These are phyloP conservation scores for Nicotiana obtusifolia DNA, from an alignment of 257 asterid genomes.

Conservation along the genomic window DNA sequence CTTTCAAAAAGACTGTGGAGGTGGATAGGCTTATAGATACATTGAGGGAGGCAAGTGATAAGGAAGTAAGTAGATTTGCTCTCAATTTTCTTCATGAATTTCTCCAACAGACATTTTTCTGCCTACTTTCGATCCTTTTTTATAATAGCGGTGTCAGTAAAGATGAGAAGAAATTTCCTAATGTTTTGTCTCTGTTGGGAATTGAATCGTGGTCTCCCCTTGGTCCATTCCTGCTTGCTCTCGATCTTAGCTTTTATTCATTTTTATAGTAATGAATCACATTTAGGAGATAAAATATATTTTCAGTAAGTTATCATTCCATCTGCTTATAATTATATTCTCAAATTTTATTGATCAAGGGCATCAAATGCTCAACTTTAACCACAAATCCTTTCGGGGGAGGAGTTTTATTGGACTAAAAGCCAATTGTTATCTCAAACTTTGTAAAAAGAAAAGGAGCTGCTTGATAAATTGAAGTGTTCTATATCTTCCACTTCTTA, in stretches of 20 bases:
- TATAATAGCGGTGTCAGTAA: not conserved
- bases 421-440: not conserved
- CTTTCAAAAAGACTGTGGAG: slow-evolving; percentile 79
- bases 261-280: too few species aligned
- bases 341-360: too few species aligned
- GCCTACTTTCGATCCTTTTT: too few species aligned
- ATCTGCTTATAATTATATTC: too few species aligned
- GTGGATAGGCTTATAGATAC: slow-evolving; percentile 80
- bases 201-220: not conserved
- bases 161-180: not conserved
- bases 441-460: not conserved
- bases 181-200: not conserved
- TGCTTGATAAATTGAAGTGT: not conserved
- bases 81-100: not conserved
- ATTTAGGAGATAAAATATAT: too few species aligned
- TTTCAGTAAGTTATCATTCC: too few species aligned
- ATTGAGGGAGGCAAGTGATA: slow-evolving; percentile 73
- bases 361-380: too few species aligned
- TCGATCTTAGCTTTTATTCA: too few species aligned
- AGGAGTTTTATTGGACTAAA: not conserved
- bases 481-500: not conserved
- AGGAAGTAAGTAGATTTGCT: slow-evolving; percentile 50
- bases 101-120: not conserved
- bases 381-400: not conserved
- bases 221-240: not conserved